phyloP scores from a whole-genome alignment of 257 asterid species.

The Petunia axillaris region DNA sequence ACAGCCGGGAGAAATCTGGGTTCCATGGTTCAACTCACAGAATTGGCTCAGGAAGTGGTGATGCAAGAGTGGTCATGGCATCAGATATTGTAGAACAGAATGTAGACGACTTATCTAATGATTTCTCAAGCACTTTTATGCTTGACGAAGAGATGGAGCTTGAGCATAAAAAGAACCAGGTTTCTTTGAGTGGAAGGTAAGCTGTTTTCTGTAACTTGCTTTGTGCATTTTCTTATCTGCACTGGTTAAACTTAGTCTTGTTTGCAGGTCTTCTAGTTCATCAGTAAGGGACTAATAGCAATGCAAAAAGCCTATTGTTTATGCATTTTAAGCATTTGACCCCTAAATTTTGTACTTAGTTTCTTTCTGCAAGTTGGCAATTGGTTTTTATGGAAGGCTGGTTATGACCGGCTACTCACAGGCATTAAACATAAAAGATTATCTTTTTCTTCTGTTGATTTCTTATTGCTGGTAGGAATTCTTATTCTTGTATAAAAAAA shows the following conservation, averaged over 20 bases:
- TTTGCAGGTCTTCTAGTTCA: conserved; percentile 10
- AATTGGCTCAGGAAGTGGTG: conserved; percentile 26
- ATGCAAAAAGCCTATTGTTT: background rate
- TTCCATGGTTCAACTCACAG: conserved; percentile 32
- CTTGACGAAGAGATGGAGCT: conserved; percentile 87
- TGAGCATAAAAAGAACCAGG: conserved; percentile 53
- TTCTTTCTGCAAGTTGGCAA: background rate
- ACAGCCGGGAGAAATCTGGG: conserved; percentile 31
- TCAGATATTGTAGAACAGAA: conserved; percentile 39
- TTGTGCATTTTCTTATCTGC: background rate
- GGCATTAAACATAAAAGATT: background rate
- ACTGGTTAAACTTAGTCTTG: background rate
- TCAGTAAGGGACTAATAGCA: background rate
- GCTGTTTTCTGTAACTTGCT: conserved; percentile 26
- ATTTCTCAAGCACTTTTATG: conserved; percentile 71
- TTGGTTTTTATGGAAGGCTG: conserved; percentile 5
- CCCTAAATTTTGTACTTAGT: background rate
- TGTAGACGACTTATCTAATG: conserved; percentile 56
- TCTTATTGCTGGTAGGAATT: conserved; percentile 16
- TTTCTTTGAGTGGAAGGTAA: conserved; percentile 59
- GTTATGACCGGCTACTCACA: background rate
- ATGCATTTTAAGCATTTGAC: conserved; percentile 17
- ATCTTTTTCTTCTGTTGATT: background rate
- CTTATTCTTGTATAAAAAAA: background rate
- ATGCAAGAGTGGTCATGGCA: conserved; percentile 31